Evolutionary conservation across 2,329 filamentous ascomycete genomes (phyloP), one percentile per base, ranked within the genome.

Genomic region (Tolypocladium amazonense): DNA sequence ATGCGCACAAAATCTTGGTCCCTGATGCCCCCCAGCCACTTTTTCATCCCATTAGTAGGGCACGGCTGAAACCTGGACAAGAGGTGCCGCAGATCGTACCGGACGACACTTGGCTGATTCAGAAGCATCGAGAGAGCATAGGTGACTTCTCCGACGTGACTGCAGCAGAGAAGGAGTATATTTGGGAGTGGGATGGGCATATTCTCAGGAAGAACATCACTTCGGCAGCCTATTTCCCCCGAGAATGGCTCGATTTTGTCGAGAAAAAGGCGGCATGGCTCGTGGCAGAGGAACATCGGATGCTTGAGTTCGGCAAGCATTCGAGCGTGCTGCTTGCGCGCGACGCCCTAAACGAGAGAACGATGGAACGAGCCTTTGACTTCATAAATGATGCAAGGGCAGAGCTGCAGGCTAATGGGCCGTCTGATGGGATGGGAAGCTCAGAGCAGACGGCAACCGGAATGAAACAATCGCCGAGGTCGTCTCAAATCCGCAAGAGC

Each of bases 121-220:
- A 84, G 62, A 85, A 84, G 69, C 82, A 85, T 61, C 77, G 80
- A 9, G 81, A 85, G 60, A 79, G 78, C 58, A 78, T 85, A 58
- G 74, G 76, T 35, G 83, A 85, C 62, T 85, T 82, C 65, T 79
- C 77, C 11, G 82, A 85, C 63, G 76, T 85, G 33, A 78, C 78
- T 15, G 67, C 73, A 3, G 72, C 76, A 20, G 82, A 86, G 65
- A 82, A 81, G 67, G 82, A 84, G 62, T 85, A 81, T 60, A 81
- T 85, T 59, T 75, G 77, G 64, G 79, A 81, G 62, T 86, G 82
- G 82, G 82, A 85, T 61, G 74, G 77, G 1, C 84, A 80, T 64
- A 78, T 83, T 55, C 75, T 82, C 11, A 73, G 73, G 53, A 76
- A 80, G 64, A 78, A 76, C 58, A 70, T 84, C 55, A 80, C 79